Percentiles rank a stretch among this genome's conserved stretches.
Conservation (phyloP, 1,139 yeast genomes). For the Sugiyamaella grinbergsii region DNA sequence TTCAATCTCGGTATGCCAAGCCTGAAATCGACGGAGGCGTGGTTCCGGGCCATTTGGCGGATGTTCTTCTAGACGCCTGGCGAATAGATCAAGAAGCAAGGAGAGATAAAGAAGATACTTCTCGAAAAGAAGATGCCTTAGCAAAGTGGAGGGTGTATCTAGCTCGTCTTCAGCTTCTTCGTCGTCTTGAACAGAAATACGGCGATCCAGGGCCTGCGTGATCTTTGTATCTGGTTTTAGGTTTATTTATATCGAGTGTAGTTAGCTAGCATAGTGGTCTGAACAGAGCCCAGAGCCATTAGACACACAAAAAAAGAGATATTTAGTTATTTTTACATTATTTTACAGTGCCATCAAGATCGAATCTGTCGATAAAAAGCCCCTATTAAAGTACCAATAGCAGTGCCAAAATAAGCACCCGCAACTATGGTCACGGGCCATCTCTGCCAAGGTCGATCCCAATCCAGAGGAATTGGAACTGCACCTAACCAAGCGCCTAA, state of each 20-base stretch:
- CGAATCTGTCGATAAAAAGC: slow-evolving; percentile 21
- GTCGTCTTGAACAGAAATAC: slow-evolving; percentile 51
- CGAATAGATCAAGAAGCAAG: slow-evolving; percentile 48
- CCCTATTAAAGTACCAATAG: slow-evolving; percentile 52
- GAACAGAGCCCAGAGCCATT: not conserved
- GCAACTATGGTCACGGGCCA: slow-evolving; percentile 92
- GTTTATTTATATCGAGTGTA: no score
- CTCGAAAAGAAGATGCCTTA: slow-evolving; percentile 44
- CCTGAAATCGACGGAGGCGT: slow-evolving; percentile 72
- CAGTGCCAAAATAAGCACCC: slow-evolving; percentile 78
- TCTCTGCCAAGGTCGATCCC: slow-evolving; percentile 97
- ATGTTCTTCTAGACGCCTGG: slow-evolving; percentile 57
- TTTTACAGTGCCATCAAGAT: not conserved
- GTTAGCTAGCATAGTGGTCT: no score
- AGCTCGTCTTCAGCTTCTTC: slow-evolving; percentile 59
- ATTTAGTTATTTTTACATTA: not conserved
- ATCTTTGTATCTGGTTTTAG: no score
- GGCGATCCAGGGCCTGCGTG: slow-evolving; percentile 2
- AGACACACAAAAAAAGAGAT: not conserved
- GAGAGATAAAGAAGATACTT: slow-evolving; percentile 41
- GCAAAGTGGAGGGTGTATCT: slow-evolving; percentile 65
- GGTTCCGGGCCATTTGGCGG: slow-evolving; percentile 56
- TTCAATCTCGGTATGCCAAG: slow-evolving; percentile 50
- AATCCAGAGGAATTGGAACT: slow-evolving; percentile 89
- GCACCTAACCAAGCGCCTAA: slow-evolving; percentile 93